Percentiles rank a stretch among this genome's conserved stretches.
Conservation (phyloP, 805 yeast species). For the Ogataea dorogensis region DNA sequence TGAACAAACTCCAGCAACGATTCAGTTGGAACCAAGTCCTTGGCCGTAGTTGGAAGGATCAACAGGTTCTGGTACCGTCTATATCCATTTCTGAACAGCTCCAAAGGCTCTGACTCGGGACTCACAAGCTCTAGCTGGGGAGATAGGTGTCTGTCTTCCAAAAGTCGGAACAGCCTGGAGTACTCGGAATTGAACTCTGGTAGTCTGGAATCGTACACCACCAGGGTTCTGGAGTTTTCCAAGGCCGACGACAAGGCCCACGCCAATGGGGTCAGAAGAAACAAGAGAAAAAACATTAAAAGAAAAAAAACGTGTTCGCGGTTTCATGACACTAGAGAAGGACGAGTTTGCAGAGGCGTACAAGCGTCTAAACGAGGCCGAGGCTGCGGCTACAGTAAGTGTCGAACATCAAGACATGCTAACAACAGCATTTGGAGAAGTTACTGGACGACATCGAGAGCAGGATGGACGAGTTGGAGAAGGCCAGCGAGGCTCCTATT, state of each 20-base stretch:
- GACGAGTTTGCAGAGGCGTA: slow-evolving; percentile 53
- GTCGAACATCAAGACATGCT: background rate
- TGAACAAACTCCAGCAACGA: slow-evolving; percentile 57
- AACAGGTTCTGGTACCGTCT: slow-evolving; percentile 55
- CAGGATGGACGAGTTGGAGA: slow-evolving; percentile 46
- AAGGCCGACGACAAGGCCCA: slow-evolving; percentile 20
- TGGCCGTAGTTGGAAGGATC: slow-evolving; percentile 57
- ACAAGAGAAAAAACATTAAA: slow-evolving; percentile 16
- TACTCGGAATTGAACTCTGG: slow-evolving; percentile 22
- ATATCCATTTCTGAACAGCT: slow-evolving; percentile 41
- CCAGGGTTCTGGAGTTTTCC: slow-evolving; percentile 22
- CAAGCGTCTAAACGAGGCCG: slow-evolving; percentile 65
- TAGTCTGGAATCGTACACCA: slow-evolving; percentile 24
- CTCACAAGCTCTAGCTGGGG: slow-evolving; percentile 28
- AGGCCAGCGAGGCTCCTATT: background rate
- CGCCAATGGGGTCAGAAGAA: slow-evolving; percentile 13
- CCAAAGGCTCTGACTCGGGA: slow-evolving; percentile 13
- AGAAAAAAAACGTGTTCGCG: slow-evolving; percentile 19
- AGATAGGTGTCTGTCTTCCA: slow-evolving; percentile 17
- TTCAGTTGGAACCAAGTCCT: slow-evolving; percentile 42
- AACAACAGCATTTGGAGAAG: slow-evolving; percentile 47
- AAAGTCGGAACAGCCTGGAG: slow-evolving; percentile 23
- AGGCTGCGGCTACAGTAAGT: slow-evolving; percentile 54
- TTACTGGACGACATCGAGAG: slow-evolving; percentile 65
- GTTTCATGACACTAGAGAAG: slow-evolving; percentile 12